Percentiles rank a stretch among this genome's conserved stretches.
Evolutionary conservation across 2,329 filamentous ascomycete genomes (phyloP).

Genomic region (Aureobasidium lini): DNA sequence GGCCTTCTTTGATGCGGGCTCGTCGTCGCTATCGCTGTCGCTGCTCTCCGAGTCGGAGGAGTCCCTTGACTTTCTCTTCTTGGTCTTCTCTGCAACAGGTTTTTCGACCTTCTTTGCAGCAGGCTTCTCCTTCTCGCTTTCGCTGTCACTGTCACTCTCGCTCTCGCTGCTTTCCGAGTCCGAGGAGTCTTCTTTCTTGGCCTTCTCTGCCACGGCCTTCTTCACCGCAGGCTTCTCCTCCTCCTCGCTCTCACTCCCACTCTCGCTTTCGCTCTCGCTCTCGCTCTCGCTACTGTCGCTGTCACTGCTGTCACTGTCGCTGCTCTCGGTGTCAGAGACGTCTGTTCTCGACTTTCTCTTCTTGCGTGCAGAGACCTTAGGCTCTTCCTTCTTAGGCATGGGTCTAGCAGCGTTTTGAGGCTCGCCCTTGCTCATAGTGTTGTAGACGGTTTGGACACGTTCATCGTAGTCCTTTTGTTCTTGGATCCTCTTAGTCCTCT

Average conservation of each 20-base stretch:
- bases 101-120: not conserved
- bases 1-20: not conserved
- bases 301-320: not conserved
- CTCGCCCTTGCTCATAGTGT: conserved; percentile 16
- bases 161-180: conserved; percentile 1
- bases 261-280: conserved; percentile 9
- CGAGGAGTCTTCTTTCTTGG: not conserved
- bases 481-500: conserved; percentile 26
- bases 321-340: conserved; percentile 20
- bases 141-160: conserved; percentile 15
- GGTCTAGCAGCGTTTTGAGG: conserved; percentile 1
- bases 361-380: conserved; percentile 16
- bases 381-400: not conserved
- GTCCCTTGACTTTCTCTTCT: not conserved
- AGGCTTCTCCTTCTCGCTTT: not conserved
- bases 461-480: conserved; percentile 28
- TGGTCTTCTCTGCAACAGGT: not conserved
- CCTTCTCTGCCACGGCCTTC: not conserved
- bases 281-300: not conserved
- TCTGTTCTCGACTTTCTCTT: conserved; percentile 28
- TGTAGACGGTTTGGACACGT: conserved; percentile 23
- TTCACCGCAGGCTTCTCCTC: not conserved
- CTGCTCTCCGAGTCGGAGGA: not conserved
- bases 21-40: not conserved
- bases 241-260: conserved; percentile 14